A percentile compares a stretch with the other conserved stretches of the same genome.
phyloP scores from a whole-genome alignment of 1,284 basidiomycete genomes.

The Phaffia rhodozyma region DNA sequence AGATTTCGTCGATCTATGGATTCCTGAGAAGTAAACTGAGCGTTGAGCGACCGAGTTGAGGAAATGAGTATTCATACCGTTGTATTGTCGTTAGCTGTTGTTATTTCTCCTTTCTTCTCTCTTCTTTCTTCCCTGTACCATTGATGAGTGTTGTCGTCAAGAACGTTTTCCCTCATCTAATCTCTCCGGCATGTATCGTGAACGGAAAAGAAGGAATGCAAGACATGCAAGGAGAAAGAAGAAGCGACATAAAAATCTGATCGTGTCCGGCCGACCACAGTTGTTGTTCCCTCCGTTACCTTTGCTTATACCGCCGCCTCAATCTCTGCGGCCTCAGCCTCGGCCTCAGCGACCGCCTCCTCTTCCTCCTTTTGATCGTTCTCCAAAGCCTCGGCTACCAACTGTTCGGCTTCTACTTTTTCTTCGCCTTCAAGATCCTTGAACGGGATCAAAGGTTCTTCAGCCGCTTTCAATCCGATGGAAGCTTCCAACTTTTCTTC shows the following conservation, averaged over 20 bases:
- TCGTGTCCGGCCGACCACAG: too few species aligned
- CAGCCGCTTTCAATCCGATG: not conserved
- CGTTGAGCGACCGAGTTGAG: too few species aligned
- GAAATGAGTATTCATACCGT: too few species aligned
- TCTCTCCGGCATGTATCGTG: not conserved
- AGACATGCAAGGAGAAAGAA: not conserved
- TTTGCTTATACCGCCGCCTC: too few species aligned
- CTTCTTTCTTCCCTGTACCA: not conserved
- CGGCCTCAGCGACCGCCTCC: not conserved
- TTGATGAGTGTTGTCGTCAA: not conserved
- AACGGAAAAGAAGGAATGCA: not conserved
- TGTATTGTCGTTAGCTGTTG: not conserved
- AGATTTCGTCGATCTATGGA: constrained; percentile 6
- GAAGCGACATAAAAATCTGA: not conserved
- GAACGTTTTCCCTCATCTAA: not conserved
- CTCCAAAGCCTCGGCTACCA: constrained; percentile 3
- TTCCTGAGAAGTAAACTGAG: not conserved
- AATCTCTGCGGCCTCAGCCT: too few species aligned
- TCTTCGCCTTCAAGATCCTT: constrained; percentile 1
- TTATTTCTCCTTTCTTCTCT: not conserved
- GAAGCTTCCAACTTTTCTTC: not conserved
- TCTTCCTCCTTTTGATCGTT: constrained; percentile 1
- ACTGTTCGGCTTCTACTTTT: not conserved
- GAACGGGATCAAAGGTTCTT: not conserved
- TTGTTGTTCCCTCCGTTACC: too few species aligned